Evolutionary conservation across 2,329 filamentous ascomycete species (phyloP), one percentile per base, ranked within the genome.

Genomic region (Hortaea werneckii): DNA sequence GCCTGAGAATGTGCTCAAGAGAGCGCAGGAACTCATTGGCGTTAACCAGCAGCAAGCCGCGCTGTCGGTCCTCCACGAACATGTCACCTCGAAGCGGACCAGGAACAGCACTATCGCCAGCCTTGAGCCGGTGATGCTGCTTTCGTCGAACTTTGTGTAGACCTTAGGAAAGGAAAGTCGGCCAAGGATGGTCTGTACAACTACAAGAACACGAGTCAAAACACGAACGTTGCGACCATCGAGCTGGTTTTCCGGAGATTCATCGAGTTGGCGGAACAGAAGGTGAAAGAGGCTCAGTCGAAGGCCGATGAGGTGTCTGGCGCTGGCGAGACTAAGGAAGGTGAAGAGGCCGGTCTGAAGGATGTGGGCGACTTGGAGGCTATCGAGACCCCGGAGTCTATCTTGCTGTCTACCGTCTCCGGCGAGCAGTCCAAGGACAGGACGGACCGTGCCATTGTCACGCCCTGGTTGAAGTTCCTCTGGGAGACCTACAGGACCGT

Each of bases 401-500:
- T 98, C 64, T 82, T 98, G 50, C 82, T 98, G 40, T 94, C 92
- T 53, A 98, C 92, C 44, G 92, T 98, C 50, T 98, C 92, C 35
- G 92, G 92, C 54, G 92, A 98, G 73, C 90, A 96, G 71, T 95
- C 90, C 50, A 84, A 87, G 65, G 92, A 98, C 71, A 86, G 92
- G 57, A 98, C 92, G 59, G 92, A 98, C 73, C 84, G 92, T 61
- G 92, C 92, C 64, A 94, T 98, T 61, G 92, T 98, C 50, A 98
- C 92, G 28, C 92, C 92, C 49, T 98, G 92, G 92, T 80, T 98
- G 63, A 98, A 98, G 75, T 98, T 98, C 66, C 76, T 98, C 52
- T 98, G 92, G 92, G 92, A 98, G 76, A 95, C 92, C 11, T 98
- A 98, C 75, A 85, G 92, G 52, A 98, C 92, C 34, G 92, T 98